Conservation (phyloP, 495 filamentous ascomycete genomes). For the Penicillium nucicola region DNA sequence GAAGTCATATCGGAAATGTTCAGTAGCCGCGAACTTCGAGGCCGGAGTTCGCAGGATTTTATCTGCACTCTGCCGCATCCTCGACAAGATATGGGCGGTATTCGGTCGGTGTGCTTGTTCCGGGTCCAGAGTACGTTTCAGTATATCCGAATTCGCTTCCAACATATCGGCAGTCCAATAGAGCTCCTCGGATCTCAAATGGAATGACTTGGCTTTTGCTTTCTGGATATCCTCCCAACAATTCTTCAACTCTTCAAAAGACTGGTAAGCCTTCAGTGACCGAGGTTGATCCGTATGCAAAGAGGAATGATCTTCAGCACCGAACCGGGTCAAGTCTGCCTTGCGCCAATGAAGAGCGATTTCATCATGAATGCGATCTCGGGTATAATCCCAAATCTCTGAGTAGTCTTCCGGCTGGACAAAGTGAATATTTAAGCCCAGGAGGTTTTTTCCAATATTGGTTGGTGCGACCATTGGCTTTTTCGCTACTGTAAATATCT, state of each 20-base stretch:
- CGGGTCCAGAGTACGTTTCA: slow-evolving; percentile 22
- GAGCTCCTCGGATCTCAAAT: slow-evolving; percentile 7
- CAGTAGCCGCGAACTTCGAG: background rate
- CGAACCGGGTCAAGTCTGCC: background rate
- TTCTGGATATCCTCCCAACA: slow-evolving; percentile 3
- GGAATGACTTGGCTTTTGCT: slow-evolving; percentile 3
- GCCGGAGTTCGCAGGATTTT: background rate
- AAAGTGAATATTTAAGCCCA: background rate
- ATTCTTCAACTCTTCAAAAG: slow-evolving; percentile 8
- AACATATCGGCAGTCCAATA: slow-evolving; percentile 9
- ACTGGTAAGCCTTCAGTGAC: background rate
- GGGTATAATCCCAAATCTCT: background rate
- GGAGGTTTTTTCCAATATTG: background rate
- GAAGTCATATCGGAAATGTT: slow-evolving; percentile 9
- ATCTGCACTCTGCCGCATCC: slow-evolving; percentile 1
- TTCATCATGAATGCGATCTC: background rate
- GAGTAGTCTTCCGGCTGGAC: background rate
- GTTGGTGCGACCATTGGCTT: background rate
- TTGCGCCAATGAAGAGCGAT: background rate
- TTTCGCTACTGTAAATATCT: background rate
- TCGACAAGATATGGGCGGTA: slow-evolving; percentile 11
- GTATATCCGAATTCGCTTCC: slow-evolving; percentile 19
- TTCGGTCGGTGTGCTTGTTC: slow-evolving; percentile 12
- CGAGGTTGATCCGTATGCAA: background rate
- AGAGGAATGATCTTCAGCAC: background rate